Percentiles rank a stretch among this genome's conserved stretches.
These are phyloP conservation scores for Eucalyptus cloeziana DNA, from an alignment of 345 rosid genomes.

Conservation along the genomic window DNA sequence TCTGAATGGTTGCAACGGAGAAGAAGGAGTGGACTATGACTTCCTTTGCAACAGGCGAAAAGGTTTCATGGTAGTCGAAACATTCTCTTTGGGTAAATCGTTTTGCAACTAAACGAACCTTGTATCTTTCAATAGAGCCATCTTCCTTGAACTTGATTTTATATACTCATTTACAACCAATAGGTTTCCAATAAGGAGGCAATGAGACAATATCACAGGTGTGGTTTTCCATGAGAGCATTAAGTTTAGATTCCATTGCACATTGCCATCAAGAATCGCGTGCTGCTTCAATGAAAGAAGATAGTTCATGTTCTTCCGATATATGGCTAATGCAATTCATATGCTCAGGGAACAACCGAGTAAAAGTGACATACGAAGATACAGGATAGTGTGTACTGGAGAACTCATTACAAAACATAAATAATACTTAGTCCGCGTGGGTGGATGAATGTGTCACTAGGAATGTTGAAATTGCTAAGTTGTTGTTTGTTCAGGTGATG, in stretches of 20 bases:
- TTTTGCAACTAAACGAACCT: neutral
- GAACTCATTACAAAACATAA: too few relatives aligned
- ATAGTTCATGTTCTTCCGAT: neutral
- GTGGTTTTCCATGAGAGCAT: neutral
- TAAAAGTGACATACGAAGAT: too few relatives aligned
- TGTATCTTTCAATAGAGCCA: neutral
- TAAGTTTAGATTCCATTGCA: too few relatives aligned
- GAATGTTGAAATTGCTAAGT: too few relatives aligned
- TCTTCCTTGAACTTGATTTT: neutral
- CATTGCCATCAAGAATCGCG: neutral
- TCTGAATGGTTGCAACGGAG: rapidly evolving
- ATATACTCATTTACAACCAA: neutral
- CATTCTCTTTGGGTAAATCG: neutral
- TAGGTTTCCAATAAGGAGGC: neutral
- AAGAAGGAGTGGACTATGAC: neutral
- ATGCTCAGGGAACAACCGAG: rapidly evolving
- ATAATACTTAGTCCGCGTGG: too few relatives aligned
- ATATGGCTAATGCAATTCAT: neutral
- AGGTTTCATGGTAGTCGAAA: neutral
- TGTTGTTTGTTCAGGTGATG: too few relatives aligned
- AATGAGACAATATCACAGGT: neutral
- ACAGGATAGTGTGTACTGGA: too few relatives aligned
- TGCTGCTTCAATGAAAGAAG: neutral
- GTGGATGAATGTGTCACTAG: too few relatives aligned
- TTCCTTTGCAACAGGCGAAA: neutral